Evolutionary conservation across 805 yeast species (phyloP).

Genomic region (Saturnispora kantuleensis): DNA sequence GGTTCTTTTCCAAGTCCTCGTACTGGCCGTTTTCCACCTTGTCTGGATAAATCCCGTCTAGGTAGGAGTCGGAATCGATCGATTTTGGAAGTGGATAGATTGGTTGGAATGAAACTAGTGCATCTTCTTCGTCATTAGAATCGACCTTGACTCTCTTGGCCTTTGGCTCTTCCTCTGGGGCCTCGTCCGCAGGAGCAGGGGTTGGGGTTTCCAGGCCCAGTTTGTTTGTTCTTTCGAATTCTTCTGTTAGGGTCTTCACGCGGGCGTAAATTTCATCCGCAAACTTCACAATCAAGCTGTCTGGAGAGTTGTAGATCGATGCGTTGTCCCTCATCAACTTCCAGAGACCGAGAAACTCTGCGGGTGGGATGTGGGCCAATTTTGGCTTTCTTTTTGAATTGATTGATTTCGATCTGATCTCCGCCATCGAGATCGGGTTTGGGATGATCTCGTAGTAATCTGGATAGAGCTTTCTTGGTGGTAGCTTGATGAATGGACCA

Average conservation of each 20-base stretch:
- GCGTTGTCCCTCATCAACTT: constrained; percentile 45
- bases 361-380: constrained; percentile 16
- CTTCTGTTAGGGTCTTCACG: not conserved
- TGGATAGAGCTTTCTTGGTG: constrained; percentile 59
- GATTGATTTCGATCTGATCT: constrained; percentile 38
- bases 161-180: no score
- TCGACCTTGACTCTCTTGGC: no score
- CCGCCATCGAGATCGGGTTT: constrained; percentile 52
- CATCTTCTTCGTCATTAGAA: no score
- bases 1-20: constrained; percentile 11
- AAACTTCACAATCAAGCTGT: constrained; percentile 54
- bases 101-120: no score
- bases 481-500: constrained; percentile 51
- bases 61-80: no score
- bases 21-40: not conserved
- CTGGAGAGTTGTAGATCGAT: constrained; percentile 57
- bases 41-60: not conserved
- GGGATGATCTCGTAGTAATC: constrained; percentile 66
- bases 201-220: not conserved
- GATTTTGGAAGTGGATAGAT: no score
- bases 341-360: constrained; percentile 35
- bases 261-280: constrained; percentile 26
- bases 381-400: constrained; percentile 32
- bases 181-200: no score
- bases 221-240: not conserved